These are phyloP conservation scores for Drechslerella dactyloides DNA, from an alignment of 2,329 filamentous ascomycete genomes.

Conservation along the genomic window DNA sequence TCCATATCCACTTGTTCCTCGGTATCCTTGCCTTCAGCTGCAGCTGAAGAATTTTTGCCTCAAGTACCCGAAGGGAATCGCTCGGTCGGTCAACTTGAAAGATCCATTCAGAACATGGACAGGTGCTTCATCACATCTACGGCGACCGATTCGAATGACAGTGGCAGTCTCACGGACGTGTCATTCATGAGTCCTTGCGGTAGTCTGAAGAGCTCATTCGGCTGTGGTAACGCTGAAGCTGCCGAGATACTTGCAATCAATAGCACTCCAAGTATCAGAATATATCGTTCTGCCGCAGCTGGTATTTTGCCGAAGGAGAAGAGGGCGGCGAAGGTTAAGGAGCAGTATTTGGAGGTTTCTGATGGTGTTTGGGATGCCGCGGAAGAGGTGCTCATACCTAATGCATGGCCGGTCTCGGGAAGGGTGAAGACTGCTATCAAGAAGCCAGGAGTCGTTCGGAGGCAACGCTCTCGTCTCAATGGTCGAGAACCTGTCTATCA, in stretches of 20 bases:
- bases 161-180: constrained; percentile 9
- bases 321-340: constrained; percentile 10
- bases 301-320: neutral
- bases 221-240: neutral
- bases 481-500: too few species aligned
- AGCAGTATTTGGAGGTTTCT: constrained; percentile 31
- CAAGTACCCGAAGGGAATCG: constrained; percentile 27
- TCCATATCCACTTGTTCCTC: constrained; percentile 23
- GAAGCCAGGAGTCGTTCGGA: constrained; percentile 7
- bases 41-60: constrained; percentile 22
- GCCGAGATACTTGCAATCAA: too few species aligned
- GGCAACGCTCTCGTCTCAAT: too few species aligned
- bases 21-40: constrained; percentile 9
- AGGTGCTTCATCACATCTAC: constrained; percentile 11
- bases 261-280: too few species aligned
- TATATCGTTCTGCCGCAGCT: neutral
- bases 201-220: constrained; percentile 17
- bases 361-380: constrained; percentile 39
- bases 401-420: constrained; percentile 32
- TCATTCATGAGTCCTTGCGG: constrained; percentile 26
- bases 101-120: constrained; percentile 29
- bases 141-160: constrained; percentile 5
- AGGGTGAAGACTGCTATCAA: constrained; percentile 24
- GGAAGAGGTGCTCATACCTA: constrained; percentile 26
- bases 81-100: constrained; percentile 10